Conservation (phyloP, 2,329 filamentous ascomycete genomes). For the Colletotrichum sp. region DNA sequence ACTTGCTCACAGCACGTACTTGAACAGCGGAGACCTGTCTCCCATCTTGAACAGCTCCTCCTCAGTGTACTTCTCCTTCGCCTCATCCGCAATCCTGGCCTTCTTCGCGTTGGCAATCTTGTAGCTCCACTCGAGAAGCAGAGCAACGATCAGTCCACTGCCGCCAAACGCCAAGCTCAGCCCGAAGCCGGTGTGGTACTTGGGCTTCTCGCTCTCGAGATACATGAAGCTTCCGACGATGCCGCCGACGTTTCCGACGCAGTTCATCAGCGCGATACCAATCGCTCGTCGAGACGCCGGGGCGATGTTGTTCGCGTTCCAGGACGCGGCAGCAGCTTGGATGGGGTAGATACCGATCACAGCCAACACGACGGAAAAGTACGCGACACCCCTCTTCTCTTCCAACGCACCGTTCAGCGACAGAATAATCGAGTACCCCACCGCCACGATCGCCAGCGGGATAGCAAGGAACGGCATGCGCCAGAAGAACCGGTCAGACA, state of each 20-base stretch:
- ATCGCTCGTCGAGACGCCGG: slow-evolving; percentile 28
- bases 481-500: slow-evolving; percentile 69
- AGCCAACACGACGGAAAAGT: slow-evolving; percentile 20
- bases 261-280: slow-evolving; percentile 33
- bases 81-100: slow-evolving; percentile 26
- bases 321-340: slow-evolving; percentile 17
- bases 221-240: slow-evolving; percentile 33
- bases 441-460: slow-evolving; percentile 17
- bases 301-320: slow-evolving; percentile 27
- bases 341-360: slow-evolving; percentile 22
- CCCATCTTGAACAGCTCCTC: slow-evolving; percentile 35
- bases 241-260: slow-evolving; percentile 31
- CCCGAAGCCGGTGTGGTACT: slow-evolving; percentile 51
- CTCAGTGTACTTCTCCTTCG: slow-evolving; percentile 28
- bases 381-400: slow-evolving; percentile 6
- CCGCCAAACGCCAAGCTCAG: slow-evolving; percentile 34
- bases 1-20: slow-evolving; percentile 13
- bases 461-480: slow-evolving; percentile 52
- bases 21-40: slow-evolving; percentile 30
- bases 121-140: slow-evolving; percentile 33
- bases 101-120: slow-evolving; percentile 30
- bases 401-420: slow-evolving; percentile 6
- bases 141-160: slow-evolving; percentile 30
- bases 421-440: slow-evolving; percentile 18
- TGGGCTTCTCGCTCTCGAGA: slow-evolving; percentile 38